Evolutionary conservation across 208 protist species (phyloP), one percentile per base, ranked within the genome.

Genomic region (Acanthamoeba pearcei): DNA sequence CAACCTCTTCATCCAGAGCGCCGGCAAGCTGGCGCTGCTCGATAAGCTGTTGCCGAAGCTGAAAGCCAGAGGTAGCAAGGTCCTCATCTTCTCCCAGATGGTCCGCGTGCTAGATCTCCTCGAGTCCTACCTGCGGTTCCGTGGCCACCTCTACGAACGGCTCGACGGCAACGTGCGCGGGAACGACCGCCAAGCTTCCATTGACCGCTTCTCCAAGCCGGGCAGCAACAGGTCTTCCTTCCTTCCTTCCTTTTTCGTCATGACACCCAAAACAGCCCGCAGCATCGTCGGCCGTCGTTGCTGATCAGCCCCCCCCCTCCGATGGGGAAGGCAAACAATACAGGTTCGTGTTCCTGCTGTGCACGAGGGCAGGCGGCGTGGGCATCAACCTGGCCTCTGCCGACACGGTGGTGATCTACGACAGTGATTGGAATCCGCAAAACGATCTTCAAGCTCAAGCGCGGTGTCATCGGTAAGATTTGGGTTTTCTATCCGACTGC

Each of bases 1-100:
- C 51, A 95, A 98, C 32, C 99, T 95, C 8, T 64, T 98, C 19
- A 95, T 98, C n/a, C 76, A 95, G 72, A 93, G 91, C 6, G 74
- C 89, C 46, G 97, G 95, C 9, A 99, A 99, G 95, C 97, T 99
- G 96, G 95, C 97, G 22, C 97, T 99, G 49, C 96, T 99, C 12
- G 98, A 99, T 96, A 97, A 98, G 72, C 94, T 99, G 27, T 95
- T 99, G 42, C 96, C 97, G 32, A 93, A 96, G 62, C 96, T 99
- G 24, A 97, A 97, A 60, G 96, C 68, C 22, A 97, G 97, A 4
- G 95, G 95, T 49, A 98, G 97, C 62, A 97, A 96, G 27, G 97
- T 98, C 0, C 68, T 98, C 1, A 97, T 98, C 32, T 98, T 98
- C 60, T 97, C 95, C 15, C 97, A 98, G 88, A 98, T 98, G 95